Conservation (phyloP, 441 rosid species). For the Populus hybrid region DNA sequence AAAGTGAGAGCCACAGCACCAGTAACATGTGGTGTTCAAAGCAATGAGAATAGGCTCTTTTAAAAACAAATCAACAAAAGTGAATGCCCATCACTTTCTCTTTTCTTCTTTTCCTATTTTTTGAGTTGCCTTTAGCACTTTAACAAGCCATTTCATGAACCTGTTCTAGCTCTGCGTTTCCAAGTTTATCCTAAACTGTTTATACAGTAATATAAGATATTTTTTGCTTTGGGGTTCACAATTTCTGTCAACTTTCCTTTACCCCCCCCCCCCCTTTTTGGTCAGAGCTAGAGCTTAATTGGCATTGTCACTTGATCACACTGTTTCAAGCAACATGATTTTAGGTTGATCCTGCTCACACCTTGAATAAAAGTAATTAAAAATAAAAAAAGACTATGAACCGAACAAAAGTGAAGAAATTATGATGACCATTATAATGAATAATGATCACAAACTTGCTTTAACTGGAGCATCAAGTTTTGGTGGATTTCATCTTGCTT, state of each 20-base stretch:
- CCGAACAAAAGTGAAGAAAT: neutral
- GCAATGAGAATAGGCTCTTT: constrained; percentile 77
- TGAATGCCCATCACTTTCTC: neutral
- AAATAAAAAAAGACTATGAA: neutral
- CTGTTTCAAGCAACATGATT: neutral
- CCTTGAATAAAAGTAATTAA: neutral
- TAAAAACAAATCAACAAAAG: constrained; percentile 19
- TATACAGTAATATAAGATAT: neutral
- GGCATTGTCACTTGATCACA: neutral
- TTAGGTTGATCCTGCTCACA: neutral
- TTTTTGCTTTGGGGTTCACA: neutral
- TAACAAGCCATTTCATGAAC: neutral
- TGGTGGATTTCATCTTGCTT: neutral
- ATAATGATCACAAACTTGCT: neutral
- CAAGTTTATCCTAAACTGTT: neutral
- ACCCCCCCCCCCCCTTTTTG: too few species aligned
- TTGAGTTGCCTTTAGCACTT: neutral
- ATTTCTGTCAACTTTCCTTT: neutral
- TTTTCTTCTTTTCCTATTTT: neutral
- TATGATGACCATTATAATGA: neutral
- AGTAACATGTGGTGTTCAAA: constrained; percentile 86
- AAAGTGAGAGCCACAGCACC: constrained; percentile 82
- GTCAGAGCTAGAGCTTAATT: constrained; percentile 42
- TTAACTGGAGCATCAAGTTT: neutral
- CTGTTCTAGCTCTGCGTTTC: neutral